Conservation (phyloP, 148 eudicot genomes). For the Dianthus caryophyllus region DNA sequence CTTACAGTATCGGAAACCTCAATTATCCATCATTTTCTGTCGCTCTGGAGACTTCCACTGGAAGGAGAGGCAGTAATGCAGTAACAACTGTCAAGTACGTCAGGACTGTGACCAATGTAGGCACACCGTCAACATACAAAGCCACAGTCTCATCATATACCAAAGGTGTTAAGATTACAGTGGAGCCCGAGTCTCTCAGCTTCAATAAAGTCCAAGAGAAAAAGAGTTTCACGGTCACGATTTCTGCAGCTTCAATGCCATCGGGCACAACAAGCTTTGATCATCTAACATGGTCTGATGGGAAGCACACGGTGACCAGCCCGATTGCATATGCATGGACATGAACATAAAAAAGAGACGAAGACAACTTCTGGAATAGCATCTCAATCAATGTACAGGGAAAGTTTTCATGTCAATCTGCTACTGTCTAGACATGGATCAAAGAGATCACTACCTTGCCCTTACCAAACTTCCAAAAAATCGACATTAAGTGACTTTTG, state of each 20-base stretch:
- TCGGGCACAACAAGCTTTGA: conserved; percentile 71
- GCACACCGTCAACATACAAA: conserved; percentile 61
- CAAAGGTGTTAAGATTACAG: conserved; percentile 46
- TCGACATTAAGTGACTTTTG: background rate
- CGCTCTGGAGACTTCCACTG: conserved; percentile 50
- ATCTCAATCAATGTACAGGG: background rate
- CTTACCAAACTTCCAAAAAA: background rate
- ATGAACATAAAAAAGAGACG: conserved; percentile 23
- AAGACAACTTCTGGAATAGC: background rate
- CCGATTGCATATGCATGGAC: conserved; percentile 77
- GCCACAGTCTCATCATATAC: conserved; percentile 46
- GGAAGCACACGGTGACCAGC: conserved; percentile 63
- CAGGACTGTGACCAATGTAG: conserved; percentile 79
- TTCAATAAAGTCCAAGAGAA: conserved; percentile 55
- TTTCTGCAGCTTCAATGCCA: conserved; percentile 68
- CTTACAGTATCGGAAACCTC: conserved; percentile 46
- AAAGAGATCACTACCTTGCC: background rate
- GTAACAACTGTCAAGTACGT: conserved; percentile 40
- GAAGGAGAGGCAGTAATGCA: conserved; percentile 40
- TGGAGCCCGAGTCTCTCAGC: conserved; percentile 57
- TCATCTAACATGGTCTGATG: conserved; percentile 67
- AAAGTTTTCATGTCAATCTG: background rate
- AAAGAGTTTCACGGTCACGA: conserved; percentile 59
- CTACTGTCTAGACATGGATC: background rate
- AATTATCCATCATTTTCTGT: conserved; percentile 81